Evolutionary conservation across 306 rosid species (phyloP), one percentile per base, ranked within the genome.

Genomic region (Pueraria montana): DNA sequence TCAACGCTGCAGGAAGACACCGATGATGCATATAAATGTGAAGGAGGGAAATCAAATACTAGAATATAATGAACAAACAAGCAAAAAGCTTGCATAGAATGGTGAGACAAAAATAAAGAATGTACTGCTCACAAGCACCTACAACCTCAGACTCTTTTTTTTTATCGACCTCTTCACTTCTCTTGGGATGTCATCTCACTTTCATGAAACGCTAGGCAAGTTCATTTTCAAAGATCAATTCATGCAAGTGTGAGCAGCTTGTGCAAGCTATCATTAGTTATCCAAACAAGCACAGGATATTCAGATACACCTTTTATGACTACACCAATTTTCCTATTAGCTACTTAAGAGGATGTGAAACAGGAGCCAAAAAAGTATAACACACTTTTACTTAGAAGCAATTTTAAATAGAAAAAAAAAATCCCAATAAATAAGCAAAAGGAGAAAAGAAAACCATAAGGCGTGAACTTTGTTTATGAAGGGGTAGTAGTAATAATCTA

Each of bases 51-150:
- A 24, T 42, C 24, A 42, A 32, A 56, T 32, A 56, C 83, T 40
- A 24, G 12, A 77, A 61, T 30, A 50, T 38, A 70, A 50, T 46
- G 72, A 86, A 49, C 27, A 76, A 72, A 18, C 38, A 80, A 50
- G 71, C 34, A 64, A 77, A 71, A 62, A 11, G 20, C 56, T 21
- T 74, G 76, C 38, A 49, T 40, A 64, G 56, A 76, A 68, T 45
- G 56, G 30, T 13, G 50, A 5, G 55, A 43, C 23, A 56, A 23
- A 12, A 23, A 50, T 66, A 13, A 24, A 40, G 36, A n/a, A 74
- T 26, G 40, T 11, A 56, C 68, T 8, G 14, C 76, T 48, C 72
- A 55, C 5, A 56, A 65, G 45, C 46, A 45, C 13, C 62, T 36
- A 11, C 18, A 4, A 63, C 34, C 48, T 34, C 2, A 2, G 42